Evolutionary conservation across 1,139 yeast genomes (phyloP).

Genomic region (Wickerhamiella pararugosa): DNA sequence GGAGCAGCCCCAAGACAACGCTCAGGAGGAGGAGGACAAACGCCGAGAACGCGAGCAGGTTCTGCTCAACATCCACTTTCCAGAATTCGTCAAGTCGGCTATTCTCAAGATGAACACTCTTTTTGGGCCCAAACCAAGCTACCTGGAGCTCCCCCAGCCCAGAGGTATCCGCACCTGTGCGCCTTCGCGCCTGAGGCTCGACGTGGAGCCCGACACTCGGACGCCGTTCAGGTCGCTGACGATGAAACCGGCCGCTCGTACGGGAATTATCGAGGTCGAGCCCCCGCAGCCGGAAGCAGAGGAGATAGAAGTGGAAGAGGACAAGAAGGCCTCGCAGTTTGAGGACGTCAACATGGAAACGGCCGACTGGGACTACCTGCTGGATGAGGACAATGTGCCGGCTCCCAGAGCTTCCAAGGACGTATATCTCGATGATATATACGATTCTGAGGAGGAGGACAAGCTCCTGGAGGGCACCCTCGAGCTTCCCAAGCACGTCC

Average conservation of each 20-base stretch:
- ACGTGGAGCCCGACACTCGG: constrained; percentile 30
- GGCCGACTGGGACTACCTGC: constrained; percentile 64
- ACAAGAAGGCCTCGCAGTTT: constrained; percentile 18
- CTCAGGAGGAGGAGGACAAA: constrained; percentile 14
- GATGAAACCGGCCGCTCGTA: constrained; percentile 6
- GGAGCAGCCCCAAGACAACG: constrained; percentile 7
- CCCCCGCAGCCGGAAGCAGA: constrained; percentile 6
- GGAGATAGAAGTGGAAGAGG: constrained; percentile 15
- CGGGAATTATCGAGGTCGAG: constrained; percentile 1
- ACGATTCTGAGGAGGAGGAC: constrained; percentile 50
- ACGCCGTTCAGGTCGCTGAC: constrained; percentile 4
- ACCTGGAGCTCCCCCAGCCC: constrained; percentile 39
- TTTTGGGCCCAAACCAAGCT: constrained; percentile 48
- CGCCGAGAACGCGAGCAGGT: constrained; percentile 4
- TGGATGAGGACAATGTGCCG: constrained; percentile 6
- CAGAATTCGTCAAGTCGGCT: constrained; percentile 41
- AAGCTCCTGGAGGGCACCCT: constrained; percentile 64
- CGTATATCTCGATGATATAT: constrained; percentile 17
- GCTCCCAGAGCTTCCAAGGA: background rate
- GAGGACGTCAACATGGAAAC: constrained; percentile 57
- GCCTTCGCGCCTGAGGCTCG: constrained; percentile 34
- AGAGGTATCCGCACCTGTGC: constrained; percentile 41
- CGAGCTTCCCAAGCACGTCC: constrained; percentile 28
- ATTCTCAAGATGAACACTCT: constrained; percentile 52
- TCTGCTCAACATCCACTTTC: constrained; percentile 33